A percentile compares a stretch with the other conserved stretches of the same genome.
Conservation (phyloP, 164 flowering plant genomes). For the Nymphaea thermarum region DNA sequence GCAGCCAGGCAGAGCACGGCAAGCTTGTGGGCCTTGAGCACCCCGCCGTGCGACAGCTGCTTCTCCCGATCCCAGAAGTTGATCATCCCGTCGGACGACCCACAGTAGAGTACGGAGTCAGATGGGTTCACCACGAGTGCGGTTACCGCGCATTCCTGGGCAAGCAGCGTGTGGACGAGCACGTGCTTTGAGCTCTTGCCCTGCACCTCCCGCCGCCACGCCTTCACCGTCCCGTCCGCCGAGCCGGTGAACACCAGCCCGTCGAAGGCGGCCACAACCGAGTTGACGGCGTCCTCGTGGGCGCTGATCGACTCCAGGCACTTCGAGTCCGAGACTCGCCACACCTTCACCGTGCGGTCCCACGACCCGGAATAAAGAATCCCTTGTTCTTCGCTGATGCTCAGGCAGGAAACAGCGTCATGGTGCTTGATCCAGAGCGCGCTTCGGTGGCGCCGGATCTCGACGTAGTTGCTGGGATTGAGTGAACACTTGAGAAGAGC, state of each 20-base stretch:
- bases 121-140: slow-evolving; percentile 37
- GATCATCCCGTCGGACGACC: slow-evolving; percentile 73
- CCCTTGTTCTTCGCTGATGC: slow-evolving; percentile 46
- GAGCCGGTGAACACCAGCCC: slow-evolving; percentile 70
- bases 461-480: slow-evolving; percentile 60
- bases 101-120: slow-evolving; percentile 46
- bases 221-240: slow-evolving; percentile 77
- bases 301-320: slow-evolving; percentile 71
- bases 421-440: slow-evolving; percentile 76
- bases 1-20: slow-evolving; percentile 67
- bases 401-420: slow-evolving; percentile 73
- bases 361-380: slow-evolving; percentile 76
- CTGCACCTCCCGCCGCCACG: slow-evolving; percentile 46
- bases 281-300: slow-evolving; percentile 82
- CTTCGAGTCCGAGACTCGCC: slow-evolving; percentile 57
- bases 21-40: slow-evolving; percentile 59
- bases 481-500: slow-evolving; percentile 59
- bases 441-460: slow-evolving; percentile 30
- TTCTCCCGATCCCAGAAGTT: slow-evolving; percentile 68
- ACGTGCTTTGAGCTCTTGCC: slow-evolving; percentile 40
- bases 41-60: slow-evolving; percentile 52
- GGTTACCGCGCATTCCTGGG: slow-evolving; percentile 73
- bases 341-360: slow-evolving; percentile 77
- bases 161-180: slow-evolving; percentile 30
- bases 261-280: slow-evolving; percentile 42